Evolutionary conservation across 345 rosid species (phyloP).

Genomic region (Linum lewisii): DNA sequence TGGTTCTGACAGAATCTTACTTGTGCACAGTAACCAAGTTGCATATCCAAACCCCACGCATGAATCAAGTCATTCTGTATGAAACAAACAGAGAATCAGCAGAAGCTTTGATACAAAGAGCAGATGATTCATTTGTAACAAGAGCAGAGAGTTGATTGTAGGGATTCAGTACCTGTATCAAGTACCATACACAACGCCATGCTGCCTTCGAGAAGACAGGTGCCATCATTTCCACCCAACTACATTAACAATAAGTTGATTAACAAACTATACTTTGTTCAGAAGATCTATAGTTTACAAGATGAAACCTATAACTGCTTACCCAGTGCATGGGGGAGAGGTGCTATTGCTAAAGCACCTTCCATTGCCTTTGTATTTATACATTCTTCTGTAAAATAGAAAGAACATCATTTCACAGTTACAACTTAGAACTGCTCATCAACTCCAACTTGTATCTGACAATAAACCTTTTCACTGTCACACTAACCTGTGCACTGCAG

Average conservation of each 20-base stretch:
- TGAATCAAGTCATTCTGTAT: slow-evolving; percentile 85
- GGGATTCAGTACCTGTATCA: slow-evolving; percentile 67
- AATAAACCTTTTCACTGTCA: neutral
- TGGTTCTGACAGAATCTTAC: slow-evolving; percentile 26
- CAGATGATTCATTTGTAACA: neutral
- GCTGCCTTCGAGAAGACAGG: slow-evolving; percentile 90
- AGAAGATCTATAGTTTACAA: neutral
- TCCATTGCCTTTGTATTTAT: slow-evolving; percentile 68
- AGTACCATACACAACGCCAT: slow-evolving; percentile 87
- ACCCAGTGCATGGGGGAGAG: slow-evolving; percentile 90
- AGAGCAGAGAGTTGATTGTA: neutral
- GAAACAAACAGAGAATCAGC: too few species aligned
- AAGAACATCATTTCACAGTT: neutral
- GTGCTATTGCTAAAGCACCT: slow-evolving; percentile 62
- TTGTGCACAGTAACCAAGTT: slow-evolving; percentile 88
- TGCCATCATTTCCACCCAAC: slow-evolving; percentile 99
- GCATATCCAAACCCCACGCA: slow-evolving; percentile 87
- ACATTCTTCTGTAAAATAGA: slow-evolving; percentile 48
- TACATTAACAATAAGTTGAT: slow-evolving; percentile 17
- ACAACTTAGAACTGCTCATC: neutral
- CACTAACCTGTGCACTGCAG: slow-evolving; percentile 56
- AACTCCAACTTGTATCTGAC: neutral
- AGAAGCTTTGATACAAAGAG: neutral
- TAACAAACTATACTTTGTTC: too few species aligned
- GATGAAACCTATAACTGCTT: slow-evolving; percentile 4